Evolutionary conservation across 495 filamentous ascomycete species (phyloP), one percentile per base, ranked within the genome.

Genomic region (Chaetomidium leptoderma): DNA sequence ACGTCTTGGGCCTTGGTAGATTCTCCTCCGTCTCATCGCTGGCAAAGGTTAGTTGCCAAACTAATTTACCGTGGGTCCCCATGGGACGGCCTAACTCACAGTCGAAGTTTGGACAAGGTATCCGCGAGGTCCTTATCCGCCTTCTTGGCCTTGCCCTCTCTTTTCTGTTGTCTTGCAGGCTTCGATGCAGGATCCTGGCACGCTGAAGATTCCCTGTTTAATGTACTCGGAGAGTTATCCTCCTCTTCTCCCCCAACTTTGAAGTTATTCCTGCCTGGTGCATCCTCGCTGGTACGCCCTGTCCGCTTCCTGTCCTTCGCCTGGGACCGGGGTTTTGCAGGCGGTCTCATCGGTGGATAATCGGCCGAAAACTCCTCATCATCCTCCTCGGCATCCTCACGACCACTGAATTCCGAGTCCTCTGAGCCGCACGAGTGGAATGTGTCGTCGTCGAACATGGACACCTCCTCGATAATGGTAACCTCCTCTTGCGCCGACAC

Each of bases 401-500:
- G 48, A 36, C 46, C 62, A 26, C 55, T 48, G 27, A 62, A 60
- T 10, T 57, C 57, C 0, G 58, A 65, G 26, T 19, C 49, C 19
- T 64, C 63, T 1, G 61, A 57, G 2, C 51, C 55, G n/a, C 46
- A 60, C 0, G 62, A 55, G 4, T 62, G 50, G 26, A 59, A 65
- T 0, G 51, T 44, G 14, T 60, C 62, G 14, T 60, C 62, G 19
- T 65, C 64, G 14, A 48, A 24, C 11, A 65, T 33, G 1, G 67
- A 65, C 7, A 63, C 52, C 4, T 69, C 64, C 35, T 69, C 64
- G 0, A 44, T 55, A 10, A 65, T 57, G 33, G 47, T 63, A 11
- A 57, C 45, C 27, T 69, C 66, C 58, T 68, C 64, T 39, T 59
- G 35, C 10, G 58, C 63, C 9, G 67, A 67, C 6, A 58, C 30